A percentile compares a stretch with the other conserved stretches of the same genome.
phyloP scores from a whole-genome alignment of 495 filamentous ascomycete genomes.

The Penicillium coprophilum region DNA sequence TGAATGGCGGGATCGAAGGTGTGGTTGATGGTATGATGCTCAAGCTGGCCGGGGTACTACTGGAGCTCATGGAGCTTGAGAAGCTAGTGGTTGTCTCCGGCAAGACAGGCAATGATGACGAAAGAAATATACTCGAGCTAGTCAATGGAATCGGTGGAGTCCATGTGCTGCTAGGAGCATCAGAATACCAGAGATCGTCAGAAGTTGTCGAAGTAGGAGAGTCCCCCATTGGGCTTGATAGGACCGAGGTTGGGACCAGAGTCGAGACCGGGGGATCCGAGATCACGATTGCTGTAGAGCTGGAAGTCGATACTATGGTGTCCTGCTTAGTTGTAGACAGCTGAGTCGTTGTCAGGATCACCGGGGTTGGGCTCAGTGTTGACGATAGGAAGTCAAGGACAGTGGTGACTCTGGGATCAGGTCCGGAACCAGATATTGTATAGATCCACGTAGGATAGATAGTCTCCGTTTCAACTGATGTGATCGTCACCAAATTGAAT shows the following conservation, averaged over 20 bases:
- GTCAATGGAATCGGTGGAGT: neutral
- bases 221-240: neutral
- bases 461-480: constrained; percentile 7
- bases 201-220: neutral
- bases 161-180: neutral
- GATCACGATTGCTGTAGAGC: neutral
- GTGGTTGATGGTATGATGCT: neutral
- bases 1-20: neutral
- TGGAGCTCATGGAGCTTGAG: neutral
- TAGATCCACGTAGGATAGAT: constrained; percentile 7
- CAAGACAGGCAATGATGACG: neutral
- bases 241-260: neutral
- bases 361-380: neutral
- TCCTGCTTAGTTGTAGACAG: neutral
- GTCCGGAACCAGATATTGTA: neutral
- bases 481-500: neutral
- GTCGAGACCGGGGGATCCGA: neutral
- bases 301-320: neutral
- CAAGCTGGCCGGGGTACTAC: neutral
- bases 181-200: neutral
- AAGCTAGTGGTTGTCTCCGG: neutral
- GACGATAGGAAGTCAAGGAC: neutral
- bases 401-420: neutral
- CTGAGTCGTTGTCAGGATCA: neutral
- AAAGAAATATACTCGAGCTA: neutral